These are phyloP conservation scores for Diplotaxis tenuifolia DNA, from an alignment of 345 rosid species.

Conservation along the genomic window DNA sequence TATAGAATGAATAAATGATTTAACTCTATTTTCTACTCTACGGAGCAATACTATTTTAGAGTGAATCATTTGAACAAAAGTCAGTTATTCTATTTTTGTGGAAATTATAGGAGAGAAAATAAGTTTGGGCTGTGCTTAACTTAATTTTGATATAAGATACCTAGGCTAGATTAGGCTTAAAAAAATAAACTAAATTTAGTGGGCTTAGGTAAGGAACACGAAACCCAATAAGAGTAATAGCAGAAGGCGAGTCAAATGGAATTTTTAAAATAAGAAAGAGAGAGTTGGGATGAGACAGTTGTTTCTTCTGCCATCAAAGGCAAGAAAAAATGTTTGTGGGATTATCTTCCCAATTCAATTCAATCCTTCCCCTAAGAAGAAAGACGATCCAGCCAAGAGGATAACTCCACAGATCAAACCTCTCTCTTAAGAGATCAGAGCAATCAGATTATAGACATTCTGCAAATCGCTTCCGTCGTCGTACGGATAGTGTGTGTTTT, in stretches of 20 bases:
- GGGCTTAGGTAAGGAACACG: not conserved
- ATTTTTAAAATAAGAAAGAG: not conserved
- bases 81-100: too few species aligned
- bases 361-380: not conserved
- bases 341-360: not conserved
- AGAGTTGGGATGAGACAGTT: not conserved
- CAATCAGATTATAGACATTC: not conserved
- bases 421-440: not conserved
- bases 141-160: too few species aligned
- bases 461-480: not conserved
- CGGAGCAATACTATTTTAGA: too few species aligned
- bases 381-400: not conserved
- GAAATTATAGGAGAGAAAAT: too few species aligned
- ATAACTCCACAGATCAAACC: not conserved
- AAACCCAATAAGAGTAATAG: not conserved
- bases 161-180: too few species aligned
- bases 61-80: too few species aligned
- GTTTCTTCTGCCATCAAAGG: not conserved
- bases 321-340: not conserved
- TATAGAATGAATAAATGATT: too few species aligned
- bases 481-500: too few species aligned
- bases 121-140: too few species aligned
- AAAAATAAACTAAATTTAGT: not conserved
- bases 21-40: too few species aligned
- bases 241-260: not conserved